A percentile compares a stretch with the other conserved stretches of the same genome.
These are phyloP conservation scores for Leptodermis oblonga DNA, from an alignment of 257 asterid genomes.

Conservation along the genomic window DNA sequence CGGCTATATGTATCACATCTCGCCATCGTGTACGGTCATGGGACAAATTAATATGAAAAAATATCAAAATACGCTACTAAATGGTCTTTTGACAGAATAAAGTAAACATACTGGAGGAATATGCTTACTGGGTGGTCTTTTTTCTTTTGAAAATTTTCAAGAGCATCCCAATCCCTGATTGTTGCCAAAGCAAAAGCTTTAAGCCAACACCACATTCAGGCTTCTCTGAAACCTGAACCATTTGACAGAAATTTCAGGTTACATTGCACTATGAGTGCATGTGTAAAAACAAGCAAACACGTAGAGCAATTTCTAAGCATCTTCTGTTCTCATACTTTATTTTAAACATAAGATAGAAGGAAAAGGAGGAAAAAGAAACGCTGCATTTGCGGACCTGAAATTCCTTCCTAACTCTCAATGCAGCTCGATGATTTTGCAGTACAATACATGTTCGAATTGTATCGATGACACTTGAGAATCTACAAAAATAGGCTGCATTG, in stretches of 20 bases:
- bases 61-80: neutral
- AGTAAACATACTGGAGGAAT: neutral
- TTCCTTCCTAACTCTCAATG: constrained; percentile 67
- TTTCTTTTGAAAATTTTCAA: constrained; percentile 89
- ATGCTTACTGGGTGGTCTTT: constrained; percentile 62
- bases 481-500: constrained; percentile 88
- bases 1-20: too few relatives aligned
- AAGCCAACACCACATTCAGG: constrained; percentile 99
- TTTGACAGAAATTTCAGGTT: constrained; percentile 8
- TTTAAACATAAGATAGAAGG: neutral
- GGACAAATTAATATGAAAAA: too few relatives aligned
- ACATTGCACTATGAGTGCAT: neutral
- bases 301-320: neutral
- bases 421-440: constrained; percentile 84
- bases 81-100: neutral
- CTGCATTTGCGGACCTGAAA: too few relatives aligned
- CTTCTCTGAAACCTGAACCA: constrained; percentile 87
- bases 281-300: neutral
- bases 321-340: neutral
- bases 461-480: constrained; percentile 96
- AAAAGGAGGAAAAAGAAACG: neutral
- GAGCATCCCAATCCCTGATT: constrained; percentile 85
- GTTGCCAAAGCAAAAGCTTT: constrained; percentile 93
- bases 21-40: too few relatives aligned
- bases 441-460: constrained; percentile 94